A percentile compares a stretch with the other conserved stretches of the same genome.
Evolutionary conservation across 2,329 filamentous ascomycete species (phyloP).

Genomic region (Beauveria varroae): DNA sequence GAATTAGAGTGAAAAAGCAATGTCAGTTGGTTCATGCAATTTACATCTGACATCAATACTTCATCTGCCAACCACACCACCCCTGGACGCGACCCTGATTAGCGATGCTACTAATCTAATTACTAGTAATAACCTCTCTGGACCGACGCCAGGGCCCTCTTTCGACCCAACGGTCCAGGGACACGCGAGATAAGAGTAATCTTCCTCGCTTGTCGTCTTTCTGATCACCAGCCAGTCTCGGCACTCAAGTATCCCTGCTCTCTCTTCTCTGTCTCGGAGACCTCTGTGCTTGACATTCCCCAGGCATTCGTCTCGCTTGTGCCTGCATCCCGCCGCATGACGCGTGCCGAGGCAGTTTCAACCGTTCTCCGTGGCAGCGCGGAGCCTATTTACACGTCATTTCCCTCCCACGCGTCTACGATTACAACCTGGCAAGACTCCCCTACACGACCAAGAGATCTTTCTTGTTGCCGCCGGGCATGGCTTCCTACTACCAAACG

Average conservation of each 20-base stretch:
- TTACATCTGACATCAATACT: no score
- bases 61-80: background rate
- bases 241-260: background rate
- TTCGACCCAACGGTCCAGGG: background rate
- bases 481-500: background rate
- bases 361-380: no score
- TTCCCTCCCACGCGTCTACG: no score
- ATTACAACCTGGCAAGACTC: background rate
- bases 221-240: background rate
- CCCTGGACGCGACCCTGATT: no score
- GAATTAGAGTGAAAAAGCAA: no score
- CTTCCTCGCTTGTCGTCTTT: background rate
- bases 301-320: background rate
- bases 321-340: background rate
- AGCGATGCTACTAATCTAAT: no score
- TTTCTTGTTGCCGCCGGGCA: background rate
- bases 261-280: no score
- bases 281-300: no score
- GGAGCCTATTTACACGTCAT: no score
- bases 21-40: background rate
- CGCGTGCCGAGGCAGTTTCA: no score
- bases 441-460: no score
- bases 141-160: background rate
- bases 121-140: no score
- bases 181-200: background rate